These are phyloP conservation scores for Oxytropis ochrocephala DNA, from an alignment of 306 rosid genomes.

Conservation along the genomic window DNA sequence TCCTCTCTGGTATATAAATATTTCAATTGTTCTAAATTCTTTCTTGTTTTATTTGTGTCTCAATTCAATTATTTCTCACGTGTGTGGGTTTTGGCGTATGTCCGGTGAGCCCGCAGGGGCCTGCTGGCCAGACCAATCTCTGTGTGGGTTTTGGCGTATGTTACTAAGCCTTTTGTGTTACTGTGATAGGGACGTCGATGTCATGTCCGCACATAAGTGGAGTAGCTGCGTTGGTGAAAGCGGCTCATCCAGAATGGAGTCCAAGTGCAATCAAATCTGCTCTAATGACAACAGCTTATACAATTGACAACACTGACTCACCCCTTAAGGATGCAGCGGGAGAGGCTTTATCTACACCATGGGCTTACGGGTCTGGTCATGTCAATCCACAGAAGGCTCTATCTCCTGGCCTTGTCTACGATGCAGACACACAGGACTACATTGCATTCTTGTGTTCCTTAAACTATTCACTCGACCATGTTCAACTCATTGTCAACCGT, in stretches of 20 bases:
- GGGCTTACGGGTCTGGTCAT: conserved; percentile 87
- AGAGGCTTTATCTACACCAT: conserved; percentile 51
- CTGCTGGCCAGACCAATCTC: too few relatives aligned
- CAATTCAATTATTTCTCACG: too few relatives aligned
- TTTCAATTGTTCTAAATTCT: not conserved
- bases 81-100: too few relatives aligned
- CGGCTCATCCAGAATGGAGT: conserved; percentile 93
- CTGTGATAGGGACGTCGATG: conserved; percentile 74
- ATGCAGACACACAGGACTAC: conserved; percentile 43
- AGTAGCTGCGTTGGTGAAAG: conserved; percentile 68
- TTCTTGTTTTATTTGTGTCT: not conserved
- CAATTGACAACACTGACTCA: conserved; percentile 64
- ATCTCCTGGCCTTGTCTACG: conserved; percentile 79
- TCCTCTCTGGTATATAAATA: conserved; percentile 57
- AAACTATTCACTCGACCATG: conserved; percentile 42
- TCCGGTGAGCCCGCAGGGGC: too few relatives aligned
- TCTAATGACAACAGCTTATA: conserved; percentile 78
- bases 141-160: too few relatives aligned
- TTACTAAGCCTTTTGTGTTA: too few relatives aligned
- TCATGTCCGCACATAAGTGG: conserved; percentile 97
- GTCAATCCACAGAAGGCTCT: conserved; percentile 77
- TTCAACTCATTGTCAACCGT: conserved; percentile 52
- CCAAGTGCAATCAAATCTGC: conserved; percentile 92
- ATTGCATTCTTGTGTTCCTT: conserved; percentile 66
- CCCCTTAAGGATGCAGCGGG: conserved; percentile 56